Percentiles rank a stretch among this genome's conserved stretches.
Evolutionary conservation across 306 rosid species (phyloP).

Genomic region (Neltuma alba): DNA sequence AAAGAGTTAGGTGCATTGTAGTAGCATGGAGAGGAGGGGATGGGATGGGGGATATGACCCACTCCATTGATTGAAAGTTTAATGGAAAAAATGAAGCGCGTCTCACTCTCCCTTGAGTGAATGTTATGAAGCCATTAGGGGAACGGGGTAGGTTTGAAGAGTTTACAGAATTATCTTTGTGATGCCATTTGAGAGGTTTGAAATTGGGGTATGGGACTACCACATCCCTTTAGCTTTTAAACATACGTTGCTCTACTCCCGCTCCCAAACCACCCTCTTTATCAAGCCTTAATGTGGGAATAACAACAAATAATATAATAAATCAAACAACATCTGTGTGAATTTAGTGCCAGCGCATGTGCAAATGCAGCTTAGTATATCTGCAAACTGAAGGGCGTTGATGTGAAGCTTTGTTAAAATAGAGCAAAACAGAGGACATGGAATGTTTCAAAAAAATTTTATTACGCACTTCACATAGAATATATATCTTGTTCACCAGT

Average conservation of each 20-base stretch:
- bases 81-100: neutral
- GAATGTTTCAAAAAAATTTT: constrained; percentile 20
- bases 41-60: neutral
- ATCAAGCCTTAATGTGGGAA: neutral
- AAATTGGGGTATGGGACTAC: neutral
- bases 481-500: neutral
- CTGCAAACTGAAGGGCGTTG: neutral
- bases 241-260: neutral
- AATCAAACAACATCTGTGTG: neutral
- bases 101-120: neutral
- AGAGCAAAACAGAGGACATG: constrained; percentile 3
- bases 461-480: neutral
- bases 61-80: neutral
- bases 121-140: neutral
- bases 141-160: neutral
- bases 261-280: neutral
- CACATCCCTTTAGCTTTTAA: neutral
- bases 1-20: neutral
- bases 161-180: neutral
- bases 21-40: neutral
- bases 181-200: neutral
- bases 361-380: neutral
- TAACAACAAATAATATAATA: neutral
- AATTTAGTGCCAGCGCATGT: neutral
- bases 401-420: neutral